Evolutionary conservation across 1,284 basidiomycete species (phyloP), one percentile per base, ranked within the genome.

Genomic region (Sporisorium iseilematis-ciliati): DNA sequence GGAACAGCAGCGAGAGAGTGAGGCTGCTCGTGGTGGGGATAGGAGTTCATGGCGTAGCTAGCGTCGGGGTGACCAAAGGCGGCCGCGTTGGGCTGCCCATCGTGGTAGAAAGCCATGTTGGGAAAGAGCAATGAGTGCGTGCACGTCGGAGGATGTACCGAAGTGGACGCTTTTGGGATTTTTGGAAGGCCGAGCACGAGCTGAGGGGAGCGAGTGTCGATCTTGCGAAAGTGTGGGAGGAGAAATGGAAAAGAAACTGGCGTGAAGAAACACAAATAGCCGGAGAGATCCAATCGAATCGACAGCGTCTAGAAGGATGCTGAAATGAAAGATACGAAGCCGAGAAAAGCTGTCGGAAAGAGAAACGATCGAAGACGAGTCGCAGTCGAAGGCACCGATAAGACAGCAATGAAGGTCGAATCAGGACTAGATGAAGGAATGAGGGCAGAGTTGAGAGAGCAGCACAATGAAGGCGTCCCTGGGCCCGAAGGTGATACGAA

Each of bases 401-500:
- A 2, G 35, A 16, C 35, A 38, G 35, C 35, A 38, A 38, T 14
- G 35, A 38, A 12, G 14, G 35, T 4, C 12, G 35, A 38, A 38
- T 38, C 14, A 14, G 35, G 11, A 40, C 8, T 16, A 21, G 52
- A 29, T 29, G 46, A 43, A 35, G n/a, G 40, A 29, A 11, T 11
- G 16, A 40, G 53, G 59, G 52, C 59, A 43, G n/a, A 40, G 43
- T 23, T 21, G 11, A 62, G 57, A 75, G 73, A 75, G 58, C 73
- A 75, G 73, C 73, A 67, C 73, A 75, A 58, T 71, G 35, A 75
- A 75, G 73, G 73, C 73, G 73, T 75, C 69, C 63, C 70, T 43
- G 38, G 29, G 48, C 65, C 50, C 61, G 33, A 62, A 38, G 72
- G 66, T 66, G 72, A 74, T 56, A 11, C 48, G 23, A 21, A 21